phyloP scores from a whole-genome alignment of 108 stramenopile species.

The Aurantiochytrium sp. region DNA sequence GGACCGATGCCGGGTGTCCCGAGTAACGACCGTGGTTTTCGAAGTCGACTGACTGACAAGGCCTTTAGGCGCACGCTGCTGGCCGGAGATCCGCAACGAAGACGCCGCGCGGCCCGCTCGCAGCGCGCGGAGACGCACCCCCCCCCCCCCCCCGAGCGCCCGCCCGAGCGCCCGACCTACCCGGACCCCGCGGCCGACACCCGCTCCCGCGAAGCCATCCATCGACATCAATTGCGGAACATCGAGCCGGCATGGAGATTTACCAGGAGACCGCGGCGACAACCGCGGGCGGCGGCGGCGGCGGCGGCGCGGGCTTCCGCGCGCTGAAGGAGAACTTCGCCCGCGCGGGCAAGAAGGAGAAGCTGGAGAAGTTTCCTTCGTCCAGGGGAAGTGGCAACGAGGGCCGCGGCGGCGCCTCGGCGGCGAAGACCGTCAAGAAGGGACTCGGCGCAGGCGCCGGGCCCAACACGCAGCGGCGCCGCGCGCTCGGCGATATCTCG shows the following conservation, averaged over 20 bases:
- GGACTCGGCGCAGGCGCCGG: background rate
- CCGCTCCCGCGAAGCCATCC: too few relatives aligned
- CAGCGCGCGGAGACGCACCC: background rate
- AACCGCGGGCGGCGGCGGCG: too few relatives aligned
- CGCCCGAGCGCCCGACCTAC: too few relatives aligned
- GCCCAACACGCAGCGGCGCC: background rate
- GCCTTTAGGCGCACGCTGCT: too few relatives aligned
- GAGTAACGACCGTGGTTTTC: too few relatives aligned
- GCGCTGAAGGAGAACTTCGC: background rate
- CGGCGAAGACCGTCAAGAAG: background rate
- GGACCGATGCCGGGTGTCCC: too few relatives aligned
- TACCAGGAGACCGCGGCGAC: background rate
- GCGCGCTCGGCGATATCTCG: conserved; percentile 24
- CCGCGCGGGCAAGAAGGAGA: background rate
- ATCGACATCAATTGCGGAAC: background rate
- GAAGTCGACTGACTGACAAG: too few relatives aligned
- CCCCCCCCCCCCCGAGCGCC: too few relatives aligned
- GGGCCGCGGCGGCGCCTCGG: background rate
- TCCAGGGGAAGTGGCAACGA: too few relatives aligned
- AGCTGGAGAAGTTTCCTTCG: too few relatives aligned
- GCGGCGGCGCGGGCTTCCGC: background rate
- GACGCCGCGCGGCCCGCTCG: background rate
- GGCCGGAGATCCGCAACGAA: too few relatives aligned
- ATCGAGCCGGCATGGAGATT: background rate
- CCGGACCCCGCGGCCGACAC: too few relatives aligned